Percentiles rank a stretch among this genome's conserved stretches.
Conservation (phyloP, 1,284 basidiomycete species). For the Somion occarium region DNA sequence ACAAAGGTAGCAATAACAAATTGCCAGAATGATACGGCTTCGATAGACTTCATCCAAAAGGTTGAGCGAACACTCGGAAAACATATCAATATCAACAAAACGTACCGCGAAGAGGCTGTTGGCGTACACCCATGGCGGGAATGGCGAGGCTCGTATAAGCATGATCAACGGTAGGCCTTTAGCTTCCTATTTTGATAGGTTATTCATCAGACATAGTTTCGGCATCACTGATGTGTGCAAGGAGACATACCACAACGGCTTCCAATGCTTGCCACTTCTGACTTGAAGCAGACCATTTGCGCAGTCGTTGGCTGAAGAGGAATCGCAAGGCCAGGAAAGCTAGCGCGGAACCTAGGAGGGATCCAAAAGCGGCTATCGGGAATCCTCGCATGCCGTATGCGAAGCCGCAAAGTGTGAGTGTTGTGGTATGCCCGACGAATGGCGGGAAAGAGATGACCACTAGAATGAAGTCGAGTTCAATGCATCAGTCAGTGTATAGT, state of each 20-base stretch:
- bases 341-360: slow-evolving; percentile 63
- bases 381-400: slow-evolving; percentile 78
- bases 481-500: not conserved
- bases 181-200: slow-evolving; percentile 38
- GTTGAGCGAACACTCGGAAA: not conserved
- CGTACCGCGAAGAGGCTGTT: slow-evolving; percentile 75
- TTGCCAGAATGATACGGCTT: slow-evolving; percentile 68
- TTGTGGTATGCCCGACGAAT: slow-evolving; percentile 68
- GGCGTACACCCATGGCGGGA: slow-evolving; percentile 81
- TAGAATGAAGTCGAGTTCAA: slow-evolving; percentile 20
- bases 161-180: slow-evolving; percentile 75
- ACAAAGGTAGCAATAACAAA: slow-evolving; percentile 70
- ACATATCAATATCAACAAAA: slow-evolving; percentile 8
- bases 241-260: slow-evolving; percentile 59
- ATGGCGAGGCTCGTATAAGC: slow-evolving; percentile 75
- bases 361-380: slow-evolving; percentile 55
- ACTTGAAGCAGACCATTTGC: slow-evolving; percentile 53
- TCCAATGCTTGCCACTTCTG: slow-evolving; percentile 78
- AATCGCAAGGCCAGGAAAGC: slow-evolving; percentile 60
- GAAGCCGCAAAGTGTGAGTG: slow-evolving; percentile 68
- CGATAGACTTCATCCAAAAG: slow-evolving; percentile 50
- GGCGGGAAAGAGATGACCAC: slow-evolving; percentile 77
- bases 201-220: not conserved
- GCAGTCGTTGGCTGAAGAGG: slow-evolving; percentile 51
- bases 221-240: not conserved